Base-by-base conservation (phyloP, 2,329 filamentous ascomycete species). In the Alternaria triticimaculans region DNA sequence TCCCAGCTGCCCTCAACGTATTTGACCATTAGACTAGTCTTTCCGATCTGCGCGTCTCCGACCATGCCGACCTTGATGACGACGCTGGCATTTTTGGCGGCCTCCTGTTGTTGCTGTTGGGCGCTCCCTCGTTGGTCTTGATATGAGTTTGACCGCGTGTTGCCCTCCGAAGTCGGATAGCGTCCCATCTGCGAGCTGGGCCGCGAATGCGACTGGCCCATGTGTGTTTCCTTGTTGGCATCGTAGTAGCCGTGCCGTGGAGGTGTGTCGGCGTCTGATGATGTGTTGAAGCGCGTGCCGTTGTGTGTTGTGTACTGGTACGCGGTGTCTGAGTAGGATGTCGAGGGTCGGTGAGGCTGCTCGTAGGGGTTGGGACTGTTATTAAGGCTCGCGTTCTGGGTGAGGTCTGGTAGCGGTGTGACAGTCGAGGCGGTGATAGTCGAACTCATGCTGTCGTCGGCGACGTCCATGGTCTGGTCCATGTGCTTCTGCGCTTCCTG, bases 21-120 rank as follows among this genome's bases (percentile, higher is more conserved):
- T 82, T 99, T 99, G 77, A 99, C 96, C 96, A 99, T 99, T 78
- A 99, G 83, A 69, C 94, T 97, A 18, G 96, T 99, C 87, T 99
- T 99, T 78, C 96, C 96, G 73, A 99, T 99, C 82, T 99, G 96
- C 62, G 96, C 96, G 83, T 99, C 96, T 50, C 96, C 96, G 49
- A 99, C 96, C 96, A 99, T 99, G 77, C 96, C 96, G 55, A 99
- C 96, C 83, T 99, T 99, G 86, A 99, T 98, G 61, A 99, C 96
- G 41, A 99, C 96, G 74, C 87, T 90, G 62, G 83, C 78, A 63
- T 84, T 85, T 77, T 85, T 85, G 71, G 78, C 79, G 15, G 80
- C 80, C 25, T 79, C 74, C 43, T 48, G 55, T 15, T 60, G 58
- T 41, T 66, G 64, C 51, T 67, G 66, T 78, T 80, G 71, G 56